Evolutionary conservation across 371 early-diverging fungal species (phyloP).

Genomic region (Mucor irregularis): DNA sequence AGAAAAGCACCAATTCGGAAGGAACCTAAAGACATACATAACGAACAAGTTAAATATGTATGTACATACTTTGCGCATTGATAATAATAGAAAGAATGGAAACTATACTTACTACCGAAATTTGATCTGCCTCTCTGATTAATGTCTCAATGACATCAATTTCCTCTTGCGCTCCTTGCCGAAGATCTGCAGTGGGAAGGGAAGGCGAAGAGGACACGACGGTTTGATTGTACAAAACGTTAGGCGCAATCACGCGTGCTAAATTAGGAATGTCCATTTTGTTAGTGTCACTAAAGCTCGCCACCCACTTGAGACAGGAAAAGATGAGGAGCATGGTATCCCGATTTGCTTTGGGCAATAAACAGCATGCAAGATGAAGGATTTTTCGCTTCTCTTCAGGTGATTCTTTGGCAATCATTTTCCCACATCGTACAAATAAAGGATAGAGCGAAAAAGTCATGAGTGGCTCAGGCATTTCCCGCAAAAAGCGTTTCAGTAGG

Average conservation of each 20-base stretch:
- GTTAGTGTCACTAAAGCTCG: slow-evolving; percentile 66
- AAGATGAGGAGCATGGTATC: slow-evolving; percentile 89
- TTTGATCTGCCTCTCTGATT: slow-evolving; percentile 67
- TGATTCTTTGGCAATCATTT: slow-evolving; percentile 3
- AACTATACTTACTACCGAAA: slow-evolving; percentile 58
- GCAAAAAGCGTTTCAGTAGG: slow-evolving; percentile 88
- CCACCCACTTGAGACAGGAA: slow-evolving; percentile 82
- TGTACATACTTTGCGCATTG: too few species aligned
- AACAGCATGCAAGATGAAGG: slow-evolving; percentile 77
- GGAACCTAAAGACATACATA: slow-evolving; percentile 15
- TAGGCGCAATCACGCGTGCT: slow-evolving; percentile 93
- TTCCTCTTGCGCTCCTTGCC: slow-evolving; percentile 56
- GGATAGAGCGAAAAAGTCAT: slow-evolving; percentile 84
- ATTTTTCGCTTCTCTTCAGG: slow-evolving; percentile 41
- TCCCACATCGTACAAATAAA: slow-evolving; percentile 77
- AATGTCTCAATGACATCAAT: slow-evolving; percentile 77
- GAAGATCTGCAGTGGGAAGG: slow-evolving; percentile 43
- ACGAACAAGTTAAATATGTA: too few species aligned
- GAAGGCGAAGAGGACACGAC: slow-evolving; percentile 17
- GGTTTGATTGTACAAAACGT: slow-evolving; percentile 64
- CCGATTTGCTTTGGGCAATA: slow-evolving; percentile 89
- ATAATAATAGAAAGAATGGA: too few species aligned
- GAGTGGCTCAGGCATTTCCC: slow-evolving; percentile 95
- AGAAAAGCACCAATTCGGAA: slow-evolving; percentile 12
- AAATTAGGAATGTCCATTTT: slow-evolving; percentile 91